Evolutionary conservation across 2,329 filamentous ascomycete species (phyloP).

Genomic region (Pseudogymnoascus sp.): DNA sequence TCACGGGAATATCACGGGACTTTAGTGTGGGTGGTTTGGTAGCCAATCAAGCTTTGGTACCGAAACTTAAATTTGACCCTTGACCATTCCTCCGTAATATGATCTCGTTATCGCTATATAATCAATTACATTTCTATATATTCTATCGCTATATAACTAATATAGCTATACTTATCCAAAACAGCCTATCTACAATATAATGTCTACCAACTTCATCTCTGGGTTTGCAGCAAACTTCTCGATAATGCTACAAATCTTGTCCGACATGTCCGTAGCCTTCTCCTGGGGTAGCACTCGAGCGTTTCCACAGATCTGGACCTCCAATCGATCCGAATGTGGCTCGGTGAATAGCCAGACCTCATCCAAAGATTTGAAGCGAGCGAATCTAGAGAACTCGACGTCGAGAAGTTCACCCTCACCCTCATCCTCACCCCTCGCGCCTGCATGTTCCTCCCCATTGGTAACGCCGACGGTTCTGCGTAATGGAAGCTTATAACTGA

Average conservation of each 20-base stretch:
- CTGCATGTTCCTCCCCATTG: neutral
- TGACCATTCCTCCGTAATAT: neutral
- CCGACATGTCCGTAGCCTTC: neutral
- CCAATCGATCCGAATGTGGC: neutral
- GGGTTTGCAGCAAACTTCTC: neutral
- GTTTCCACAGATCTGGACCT: neutral
- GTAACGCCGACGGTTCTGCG: neutral
- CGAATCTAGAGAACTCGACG: neutral
- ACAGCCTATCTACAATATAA: neutral
- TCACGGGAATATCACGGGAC: neutral
- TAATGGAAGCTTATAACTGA: neutral
- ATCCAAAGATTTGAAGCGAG: neutral
- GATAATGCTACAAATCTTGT: neutral
- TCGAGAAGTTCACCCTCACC: neutral
- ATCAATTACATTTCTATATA: neutral
- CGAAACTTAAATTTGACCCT: neutral
- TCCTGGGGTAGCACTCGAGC: neutral
- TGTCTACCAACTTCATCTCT: neutral
- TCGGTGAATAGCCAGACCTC: neutral
- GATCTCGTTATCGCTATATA: neutral
- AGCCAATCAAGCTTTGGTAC: neutral
- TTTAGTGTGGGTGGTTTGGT: neutral
- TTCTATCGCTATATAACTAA: neutral
- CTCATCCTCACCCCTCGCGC: neutral
- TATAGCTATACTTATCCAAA: neutral